These are phyloP conservation scores for Hanseniaspora gamundiae DNA, from an alignment of 1,139 yeast genomes.

Conservation along the genomic window DNA sequence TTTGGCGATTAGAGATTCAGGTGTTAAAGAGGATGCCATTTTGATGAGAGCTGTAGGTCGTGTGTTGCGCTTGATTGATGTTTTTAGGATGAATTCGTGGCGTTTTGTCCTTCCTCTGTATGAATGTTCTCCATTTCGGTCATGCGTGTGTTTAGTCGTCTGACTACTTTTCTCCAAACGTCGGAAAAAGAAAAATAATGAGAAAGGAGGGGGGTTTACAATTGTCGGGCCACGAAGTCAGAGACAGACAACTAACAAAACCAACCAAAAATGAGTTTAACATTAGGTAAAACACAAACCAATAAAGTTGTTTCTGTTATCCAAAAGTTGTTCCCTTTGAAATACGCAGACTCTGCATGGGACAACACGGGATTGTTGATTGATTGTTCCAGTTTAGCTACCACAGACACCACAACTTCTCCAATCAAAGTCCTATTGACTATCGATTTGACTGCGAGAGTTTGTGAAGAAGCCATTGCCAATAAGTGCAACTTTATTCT, in stretches of 20 bases:
- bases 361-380: conserved; percentile 86
- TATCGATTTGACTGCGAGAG: conserved; percentile 73
- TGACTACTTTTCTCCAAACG: not conserved
- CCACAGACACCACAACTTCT: conserved; percentile 8
- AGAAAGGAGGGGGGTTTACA: not conserved
- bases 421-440: conserved; percentile 47
- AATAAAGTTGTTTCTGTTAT: conserved; percentile 40
- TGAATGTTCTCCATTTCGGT: too few species aligned
- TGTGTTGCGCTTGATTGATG: not conserved
- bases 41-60: not conserved
- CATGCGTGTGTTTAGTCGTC: too few species aligned
- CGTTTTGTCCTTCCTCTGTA: not conserved
- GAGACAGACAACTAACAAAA: not conserved
- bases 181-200: not conserved
- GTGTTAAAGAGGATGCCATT: not conserved
- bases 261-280: conserved; percentile 12
- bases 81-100: not conserved
- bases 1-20: conserved; percentile 3
- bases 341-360: conserved; percentile 79
- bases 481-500: conserved; percentile 42
- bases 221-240: not conserved
- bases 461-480: conserved; percentile 72
- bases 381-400: conserved; percentile 33
- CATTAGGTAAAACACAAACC: conserved; percentile 26
- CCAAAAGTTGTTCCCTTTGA: conserved; percentile 59